Base-by-base conservation (phyloP, 2,329 filamentous ascomycete genomes). In the Curvularia spicifera region DNA sequence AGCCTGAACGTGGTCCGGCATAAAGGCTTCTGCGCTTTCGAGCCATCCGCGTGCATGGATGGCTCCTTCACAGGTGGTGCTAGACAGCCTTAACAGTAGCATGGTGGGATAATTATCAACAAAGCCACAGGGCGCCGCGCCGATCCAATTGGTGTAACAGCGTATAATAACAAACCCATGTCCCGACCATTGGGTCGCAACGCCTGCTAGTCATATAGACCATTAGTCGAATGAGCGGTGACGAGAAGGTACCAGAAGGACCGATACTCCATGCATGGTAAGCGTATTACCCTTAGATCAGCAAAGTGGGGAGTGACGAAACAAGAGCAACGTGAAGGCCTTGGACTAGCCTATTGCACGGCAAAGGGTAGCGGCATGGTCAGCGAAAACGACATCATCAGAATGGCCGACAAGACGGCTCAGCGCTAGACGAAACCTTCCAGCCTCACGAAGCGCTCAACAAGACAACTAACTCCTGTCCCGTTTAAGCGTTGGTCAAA, bases 191-290 rank as follows among this genome's bases (percentile, higher is more conserved):
- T 45, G 52, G 53, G 51, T 55, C 56, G 48, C 48, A 55, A 58
- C 58, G 56, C 56, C 52, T 54, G 50, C 47, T 54, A 64, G 52
- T 55, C 50, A 54, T 49, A 56, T 56, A 52, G 57, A 56, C 51
- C 50, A 53, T 49, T 45, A 49, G 57, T 37, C 55, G 61, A 54
- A 67, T 62, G 60, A 68, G 67, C 66, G 67, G 67, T 70, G 63
- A 69, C 64, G 56, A 61, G 59, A 64, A 42, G 54, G 53, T 56
- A 57, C 49, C 53, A 68, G 58, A 63, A 65, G 66, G 67, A 65
- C 67, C 65, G 66, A 69, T 59, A 61, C 29, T 54, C 48, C 44
- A 61, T 61, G 61, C 60, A 60, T 56, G 59, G 58, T 56, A 59
- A 56, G 54, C 51, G 56, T 53, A 57, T 50, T 37, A 51, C 55